Evolutionary conservation across 495 filamentous ascomycete species (phyloP), one percentile per base, ranked within the genome.

Genomic region (Jackrogersella multiformis): DNA sequence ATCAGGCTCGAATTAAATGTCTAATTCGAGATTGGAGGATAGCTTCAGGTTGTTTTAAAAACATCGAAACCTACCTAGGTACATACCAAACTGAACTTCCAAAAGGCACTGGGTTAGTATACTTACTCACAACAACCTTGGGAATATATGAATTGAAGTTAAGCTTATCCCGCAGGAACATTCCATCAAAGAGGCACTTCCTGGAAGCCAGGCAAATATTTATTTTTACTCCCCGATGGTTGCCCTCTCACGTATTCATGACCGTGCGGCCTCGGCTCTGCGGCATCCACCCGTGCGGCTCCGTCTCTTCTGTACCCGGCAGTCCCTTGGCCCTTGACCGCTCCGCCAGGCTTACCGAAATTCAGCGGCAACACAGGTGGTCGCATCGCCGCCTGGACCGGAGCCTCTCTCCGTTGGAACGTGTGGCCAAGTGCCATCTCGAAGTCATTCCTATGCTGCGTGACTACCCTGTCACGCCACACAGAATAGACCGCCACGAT

Each of bases 401-500:
- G 20, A 51, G 51, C 39, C 48, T 16, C 1, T 24, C n/a, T 1
- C 26, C 42, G 48, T 28, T 39, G 48, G 35, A 24, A 32, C 5
- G 39, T 13, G 13, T 21, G 44, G 7, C 9, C 20, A 13, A 35
- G 16, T 1, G 48, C 55, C 56, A 56, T 67, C 56, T 61, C 64
- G 41, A 64, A 26, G 32, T 64, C 61, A 15, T 24, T 13, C 28
- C 21, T 48, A 13, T 56, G 13, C 20, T 39, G n/a, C 46, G 21
- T 3, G 12, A 13, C 24, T n/a, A 18, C 30, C 81, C 66, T 81
- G 55, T 76, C 77, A 2, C 80, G 16, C 62, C 82, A 6, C 69
- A 77, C 2, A 74, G 72, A 57, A 23, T 52, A 52, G 0, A 65
- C 0, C 0, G 55, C 63, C 15, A 65, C 34, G 3, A 9, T 4